Evolutionary conservation across 352 stramenopile species (phyloP).

Genomic region (Phytophthora agathidicida): DNA sequence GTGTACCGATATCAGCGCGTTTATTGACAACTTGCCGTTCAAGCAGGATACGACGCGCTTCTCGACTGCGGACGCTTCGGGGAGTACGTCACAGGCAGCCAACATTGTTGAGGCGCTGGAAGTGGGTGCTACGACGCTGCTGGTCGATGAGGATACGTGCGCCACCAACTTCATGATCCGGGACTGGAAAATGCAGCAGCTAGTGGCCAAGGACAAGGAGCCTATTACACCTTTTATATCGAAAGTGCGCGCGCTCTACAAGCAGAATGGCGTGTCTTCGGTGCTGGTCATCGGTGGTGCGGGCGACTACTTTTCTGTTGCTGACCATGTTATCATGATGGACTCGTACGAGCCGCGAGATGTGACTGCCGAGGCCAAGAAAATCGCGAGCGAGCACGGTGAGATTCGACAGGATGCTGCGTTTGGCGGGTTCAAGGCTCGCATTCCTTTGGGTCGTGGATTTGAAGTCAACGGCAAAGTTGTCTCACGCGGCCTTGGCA

Average conservation of each 20-base stretch:
- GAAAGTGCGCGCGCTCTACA: conserved; percentile 93
- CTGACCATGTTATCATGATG: conserved; percentile 97
- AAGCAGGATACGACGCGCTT: conserved; percentile 93
- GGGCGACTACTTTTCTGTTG: conserved; percentile 97
- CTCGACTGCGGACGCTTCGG: conserved; percentile 93
- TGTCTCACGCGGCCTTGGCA: conserved; percentile 67
- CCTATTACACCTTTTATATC: conserved; percentile 98
- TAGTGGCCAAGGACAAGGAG: conserved; percentile 96
- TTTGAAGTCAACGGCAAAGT: conserved; percentile 84
- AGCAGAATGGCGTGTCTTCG: conserved; percentile 89
- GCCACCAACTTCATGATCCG: conserved; percentile 99
- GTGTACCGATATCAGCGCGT: conserved; percentile 93
- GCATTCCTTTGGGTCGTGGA: conserved; percentile 56
- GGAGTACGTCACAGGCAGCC: conserved; percentile 95
- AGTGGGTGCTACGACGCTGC: conserved; percentile 90
- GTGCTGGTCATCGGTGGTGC: conserved; percentile 96
- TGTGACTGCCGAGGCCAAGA: conserved; percentile 92
- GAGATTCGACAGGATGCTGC: conserved; percentile 55
- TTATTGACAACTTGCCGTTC: conserved; percentile 98
- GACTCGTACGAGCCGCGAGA: conserved; percentile 94
- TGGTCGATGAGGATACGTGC: conserved; percentile 98
- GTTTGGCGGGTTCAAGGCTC: conserved; percentile 57
- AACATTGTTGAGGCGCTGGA: conserved; percentile 96
- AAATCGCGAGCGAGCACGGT: conserved; percentile 81
- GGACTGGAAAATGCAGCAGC: conserved; percentile 97